Conservation (phyloP, 2,329 filamentous ascomycete genomes). For the Ramularia collo-cygni region DNA sequence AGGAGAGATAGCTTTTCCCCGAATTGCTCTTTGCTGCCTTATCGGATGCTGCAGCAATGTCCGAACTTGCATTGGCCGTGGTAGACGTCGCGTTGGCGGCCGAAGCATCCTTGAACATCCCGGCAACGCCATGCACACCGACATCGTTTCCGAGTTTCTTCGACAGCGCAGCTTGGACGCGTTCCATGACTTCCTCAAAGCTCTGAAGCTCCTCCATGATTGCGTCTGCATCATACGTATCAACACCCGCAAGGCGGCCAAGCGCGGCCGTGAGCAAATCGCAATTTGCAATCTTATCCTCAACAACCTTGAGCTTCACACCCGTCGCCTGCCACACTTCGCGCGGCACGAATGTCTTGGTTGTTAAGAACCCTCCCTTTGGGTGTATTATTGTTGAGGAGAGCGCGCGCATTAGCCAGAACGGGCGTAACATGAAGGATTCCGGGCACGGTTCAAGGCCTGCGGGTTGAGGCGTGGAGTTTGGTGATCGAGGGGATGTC, state of each 20-base stretch:
- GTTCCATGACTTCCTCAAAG: conserved; percentile 77
- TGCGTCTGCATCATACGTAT: conserved; percentile 84
- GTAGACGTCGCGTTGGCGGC: conserved; percentile 16
- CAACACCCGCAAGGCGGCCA: conserved; percentile 62
- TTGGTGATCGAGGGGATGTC: conserved; percentile 26
- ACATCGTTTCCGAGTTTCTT: conserved; percentile 93
- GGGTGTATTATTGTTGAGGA: conserved; percentile 90
- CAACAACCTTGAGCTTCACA: conserved; percentile 82
- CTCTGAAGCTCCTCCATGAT: conserved; percentile 91
- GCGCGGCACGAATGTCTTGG: conserved; percentile 81
- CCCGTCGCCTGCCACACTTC: conserved; percentile 93
- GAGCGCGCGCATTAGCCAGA: conserved; percentile 94
- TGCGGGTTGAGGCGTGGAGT: conserved; percentile 55
- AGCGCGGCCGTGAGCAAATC: conserved; percentile 86
- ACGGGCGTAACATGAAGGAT: conserved; percentile 82
- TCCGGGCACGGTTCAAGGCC: conserved; percentile 87
- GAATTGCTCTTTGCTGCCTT: conserved; percentile 48
- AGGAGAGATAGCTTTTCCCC: conserved; percentile 73
- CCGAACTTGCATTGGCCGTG: conserved; percentile 11
- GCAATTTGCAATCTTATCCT: conserved; percentile 90
- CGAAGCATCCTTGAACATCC: conserved; percentile 65
- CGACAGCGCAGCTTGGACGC: conserved; percentile 66
- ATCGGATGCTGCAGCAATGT: conserved; percentile 29
- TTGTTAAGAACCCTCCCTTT: conserved; percentile 84
- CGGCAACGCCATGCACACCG: conserved; percentile 66